Base-by-base conservation (phyloP, 306 rosid species). In the Pueraria montana region DNA sequence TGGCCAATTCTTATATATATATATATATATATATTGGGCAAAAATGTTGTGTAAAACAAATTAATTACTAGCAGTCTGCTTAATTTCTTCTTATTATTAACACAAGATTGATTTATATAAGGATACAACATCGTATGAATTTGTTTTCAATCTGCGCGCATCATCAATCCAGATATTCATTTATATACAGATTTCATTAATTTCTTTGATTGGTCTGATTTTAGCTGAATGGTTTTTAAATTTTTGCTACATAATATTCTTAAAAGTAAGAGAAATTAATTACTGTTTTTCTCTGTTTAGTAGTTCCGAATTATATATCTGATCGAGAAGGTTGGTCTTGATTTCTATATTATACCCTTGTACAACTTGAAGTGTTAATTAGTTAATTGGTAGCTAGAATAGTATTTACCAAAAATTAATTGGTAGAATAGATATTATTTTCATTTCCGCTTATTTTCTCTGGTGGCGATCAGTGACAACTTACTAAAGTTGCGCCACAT, bases 401-500 rank as follows among this genome's bases (percentile, higher is more conserved):
- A 36, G 1, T 5, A 4, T 36, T 36, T 36, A 36, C 40, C 40
- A 36, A 36, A 36, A 21, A 34, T 20, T 45, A 40, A 24, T 34
- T 24, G 48, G 34, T 45, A 27, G 46, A 62, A 36, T 67, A 52
- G 0, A 4, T 36, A 76, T 72, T 69, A 49, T 30, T 32, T 49
- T 74, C n/a, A n/a, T 72, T 24, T 36, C 7, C 16, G 12, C n/a
- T 64, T 14, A 48, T 17, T 36, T 50, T n/a, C n/a, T 61, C 66
- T 38, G 8, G 68, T 66, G 77, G 77, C 55, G 77, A 70, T 27
- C 6, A 26, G 18, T 42, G 77, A 66, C 62, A 74, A 49, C 66
- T 48, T 46, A 42, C 56, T 66, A 55, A 66, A 55, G 53, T 23
- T 76, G 55, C 8, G 77, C 86, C 86, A 69, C 74, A 34, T 32